These are phyloP conservation scores for Aspergillus floridensis DNA, from an alignment of 2,329 filamentous ascomycete genomes.

Conservation along the genomic window DNA sequence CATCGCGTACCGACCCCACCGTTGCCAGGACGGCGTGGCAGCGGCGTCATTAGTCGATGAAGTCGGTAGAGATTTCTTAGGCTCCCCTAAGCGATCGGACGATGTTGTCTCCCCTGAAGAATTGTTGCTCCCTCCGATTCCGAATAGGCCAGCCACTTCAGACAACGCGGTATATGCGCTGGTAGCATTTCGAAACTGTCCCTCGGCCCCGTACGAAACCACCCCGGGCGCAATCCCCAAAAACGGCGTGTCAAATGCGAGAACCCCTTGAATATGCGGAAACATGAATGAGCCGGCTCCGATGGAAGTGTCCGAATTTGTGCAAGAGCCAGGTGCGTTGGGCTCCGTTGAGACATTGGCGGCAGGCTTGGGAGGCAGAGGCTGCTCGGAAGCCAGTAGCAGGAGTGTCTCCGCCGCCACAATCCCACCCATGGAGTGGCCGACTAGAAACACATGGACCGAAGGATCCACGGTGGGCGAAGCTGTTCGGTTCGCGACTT, in stretches of 20 bases:
- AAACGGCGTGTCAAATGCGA: constrained; percentile 93
- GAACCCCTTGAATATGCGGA: constrained; percentile 82
- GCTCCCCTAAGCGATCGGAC: constrained; percentile 11
- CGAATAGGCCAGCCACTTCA: constrained; percentile 60
- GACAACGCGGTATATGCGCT: constrained; percentile 68
- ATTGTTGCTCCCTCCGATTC: constrained; percentile 57
- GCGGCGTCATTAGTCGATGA: constrained; percentile 45
- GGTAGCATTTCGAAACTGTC: constrained; percentile 73
- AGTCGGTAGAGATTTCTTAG: constrained; percentile 26
- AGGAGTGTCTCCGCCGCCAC: constrained; percentile 87
- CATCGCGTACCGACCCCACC: constrained; percentile 82
- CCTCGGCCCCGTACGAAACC: constrained; percentile 65
- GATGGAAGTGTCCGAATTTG: constrained; percentile 16
- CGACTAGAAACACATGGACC: constrained; percentile 76
- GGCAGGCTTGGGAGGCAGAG: constrained; percentile 39
- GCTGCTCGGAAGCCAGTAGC: constrained; percentile 66
- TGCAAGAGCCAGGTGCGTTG: neutral
- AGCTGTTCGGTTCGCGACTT: constrained; percentile 75
- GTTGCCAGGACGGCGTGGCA: constrained; percentile 61
- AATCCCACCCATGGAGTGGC: constrained; percentile 91
- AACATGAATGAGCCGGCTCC: constrained; percentile 68
- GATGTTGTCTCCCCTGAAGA: constrained; percentile 15
- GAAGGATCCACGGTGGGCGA: constrained; percentile 84
- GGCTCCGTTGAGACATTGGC: constrained; percentile 21
- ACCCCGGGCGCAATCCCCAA: constrained; percentile 52